Evolutionary conservation across 345 rosid genomes (phyloP).

Genomic region (Balakata baccata): DNA sequence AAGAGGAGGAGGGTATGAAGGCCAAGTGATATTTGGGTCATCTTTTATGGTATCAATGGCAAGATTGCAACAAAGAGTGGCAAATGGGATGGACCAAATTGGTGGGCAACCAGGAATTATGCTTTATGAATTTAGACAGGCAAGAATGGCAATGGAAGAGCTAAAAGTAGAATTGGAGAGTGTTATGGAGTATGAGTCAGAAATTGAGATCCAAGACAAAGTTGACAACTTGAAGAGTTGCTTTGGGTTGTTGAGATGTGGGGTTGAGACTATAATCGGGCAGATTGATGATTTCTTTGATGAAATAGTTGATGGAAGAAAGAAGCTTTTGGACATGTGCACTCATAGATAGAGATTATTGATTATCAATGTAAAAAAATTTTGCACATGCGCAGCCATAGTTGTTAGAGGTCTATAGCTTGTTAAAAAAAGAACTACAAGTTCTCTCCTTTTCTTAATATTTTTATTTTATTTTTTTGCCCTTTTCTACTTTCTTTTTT

Average conservation of each 20-base stretch:
- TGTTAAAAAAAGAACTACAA: constrained; percentile 1
- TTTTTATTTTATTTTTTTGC: not conserved
- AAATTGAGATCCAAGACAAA: constrained; percentile 43
- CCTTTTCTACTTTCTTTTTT: not conserved
- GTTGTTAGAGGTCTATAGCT: constrained; percentile 11
- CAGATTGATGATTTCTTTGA: constrained; percentile 89
- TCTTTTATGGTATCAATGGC: constrained; percentile 52
- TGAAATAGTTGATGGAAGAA: constrained; percentile 84
- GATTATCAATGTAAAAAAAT: too few relatives aligned
- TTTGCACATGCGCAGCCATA: constrained; percentile 28
- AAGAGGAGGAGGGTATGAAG: constrained; percentile 8
- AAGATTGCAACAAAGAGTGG: constrained; percentile 58
- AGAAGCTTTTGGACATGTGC: constrained; percentile 75
- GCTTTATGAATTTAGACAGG: constrained; percentile 56
- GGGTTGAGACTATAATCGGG: constrained; percentile 59
- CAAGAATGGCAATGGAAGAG: constrained; percentile 60
- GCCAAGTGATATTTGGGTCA: constrained; percentile 36
- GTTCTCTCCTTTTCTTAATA: not conserved
- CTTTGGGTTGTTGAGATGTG: constrained; percentile 60
- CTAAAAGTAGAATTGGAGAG: constrained; percentile 55
- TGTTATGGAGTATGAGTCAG: constrained; percentile 31
- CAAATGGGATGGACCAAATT: constrained; percentile 43
- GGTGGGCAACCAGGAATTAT: constrained; percentile 47
- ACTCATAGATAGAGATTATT: constrained; percentile 48
- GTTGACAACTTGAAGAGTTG: constrained; percentile 52